Evolutionary conservation across 1,284 basidiomycete species (phyloP), one percentile per base, ranked within the genome.

Genomic region (Termitomyces sp.): DNA sequence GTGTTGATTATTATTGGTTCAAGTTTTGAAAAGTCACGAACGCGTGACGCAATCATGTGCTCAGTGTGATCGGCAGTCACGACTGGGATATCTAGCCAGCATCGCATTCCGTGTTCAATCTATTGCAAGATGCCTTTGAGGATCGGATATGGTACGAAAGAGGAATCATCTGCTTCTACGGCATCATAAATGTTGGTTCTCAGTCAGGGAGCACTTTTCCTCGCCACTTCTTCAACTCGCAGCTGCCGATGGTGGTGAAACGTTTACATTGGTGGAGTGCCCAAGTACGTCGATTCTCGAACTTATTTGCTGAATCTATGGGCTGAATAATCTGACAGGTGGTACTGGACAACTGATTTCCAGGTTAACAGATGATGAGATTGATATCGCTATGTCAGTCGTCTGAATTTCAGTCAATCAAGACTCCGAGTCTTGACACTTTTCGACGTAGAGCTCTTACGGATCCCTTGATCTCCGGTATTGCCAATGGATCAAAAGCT

Each of bases 301-400:
- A 8, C n/a, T n/a, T 5, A 8, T n/a, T 15, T 45, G 15, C 12
- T 24, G 24, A 34, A 31, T 17, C 15, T n/a, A 17, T 3, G 31
- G 15, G n/a, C 3, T 48, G 9, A 33, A n/a, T 17, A 28, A 19
- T 12, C 21, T 34, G 43, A 1, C 46, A 91, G 90, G 89, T 63
- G 94, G 94, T 5, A 96, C 94, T 1, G 94, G 94, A 0, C 92
- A 96, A 65, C 78, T 97, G 62, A 95, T 95, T 61, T 80, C 84
- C 28, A 83, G 90, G 42, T 76, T 97, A 52, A 83, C 86, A 36
- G 86, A 88, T 57, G 83, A 91, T 62, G 88, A 94, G 70, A 92
- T 97, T 57, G 94, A 97, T 66, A 73, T 97, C 34, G 93, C 91
- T 17, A 88, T 95, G 91, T 91, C 63, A 57, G 82, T 64, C 24